These are phyloP conservation scores for Plasmodium sp. DNA, from an alignment of 169 alveolate genomes.

Conservation along the genomic window DNA sequence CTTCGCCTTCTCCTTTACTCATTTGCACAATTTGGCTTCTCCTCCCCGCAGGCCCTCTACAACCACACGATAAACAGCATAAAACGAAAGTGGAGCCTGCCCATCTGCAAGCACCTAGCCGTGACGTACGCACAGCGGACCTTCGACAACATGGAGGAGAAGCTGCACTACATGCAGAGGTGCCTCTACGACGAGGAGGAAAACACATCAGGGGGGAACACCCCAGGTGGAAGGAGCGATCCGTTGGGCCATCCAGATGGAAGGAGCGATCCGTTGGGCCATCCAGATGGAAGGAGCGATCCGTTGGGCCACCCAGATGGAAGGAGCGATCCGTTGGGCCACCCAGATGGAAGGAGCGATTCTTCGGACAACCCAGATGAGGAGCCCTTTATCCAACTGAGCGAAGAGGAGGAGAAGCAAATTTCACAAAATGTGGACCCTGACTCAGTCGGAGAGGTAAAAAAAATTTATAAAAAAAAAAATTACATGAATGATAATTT, in stretches of 20 bases:
- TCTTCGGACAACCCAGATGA: neutral
- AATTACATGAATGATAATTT: slow-evolving; percentile 51
- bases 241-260: neutral
- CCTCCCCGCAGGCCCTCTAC: slow-evolving; percentile 43
- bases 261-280: neutral
- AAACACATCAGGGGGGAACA: neutral
- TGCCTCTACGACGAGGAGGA: neutral
- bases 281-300: neutral
- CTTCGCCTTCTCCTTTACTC: neutral
- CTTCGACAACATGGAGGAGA: slow-evolving; percentile 21
- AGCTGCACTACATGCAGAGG: slow-evolving; percentile 15
- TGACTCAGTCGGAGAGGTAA: slow-evolving; percentile 51
- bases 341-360: neutral
- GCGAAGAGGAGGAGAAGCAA: slow-evolving; percentile 26
- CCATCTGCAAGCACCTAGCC: slow-evolving; percentile 55
- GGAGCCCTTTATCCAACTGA: neutral
- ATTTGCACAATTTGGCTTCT: neutral
- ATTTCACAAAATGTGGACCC: slow-evolving; percentile 22
- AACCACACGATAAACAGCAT: slow-evolving; percentile 68
- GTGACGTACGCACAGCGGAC: slow-evolving; percentile 20
- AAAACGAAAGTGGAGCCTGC: slow-evolving; percentile 40
- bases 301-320: neutral
- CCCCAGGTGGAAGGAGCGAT: too few species aligned
- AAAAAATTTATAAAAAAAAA: slow-evolving; percentile 59
- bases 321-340: neutral